Evolutionary conservation across 2,329 filamentous ascomycete genomes (phyloP), one percentile per base, ranked within the genome.

Genomic region (Alternaria novae-zelandiae): DNA sequence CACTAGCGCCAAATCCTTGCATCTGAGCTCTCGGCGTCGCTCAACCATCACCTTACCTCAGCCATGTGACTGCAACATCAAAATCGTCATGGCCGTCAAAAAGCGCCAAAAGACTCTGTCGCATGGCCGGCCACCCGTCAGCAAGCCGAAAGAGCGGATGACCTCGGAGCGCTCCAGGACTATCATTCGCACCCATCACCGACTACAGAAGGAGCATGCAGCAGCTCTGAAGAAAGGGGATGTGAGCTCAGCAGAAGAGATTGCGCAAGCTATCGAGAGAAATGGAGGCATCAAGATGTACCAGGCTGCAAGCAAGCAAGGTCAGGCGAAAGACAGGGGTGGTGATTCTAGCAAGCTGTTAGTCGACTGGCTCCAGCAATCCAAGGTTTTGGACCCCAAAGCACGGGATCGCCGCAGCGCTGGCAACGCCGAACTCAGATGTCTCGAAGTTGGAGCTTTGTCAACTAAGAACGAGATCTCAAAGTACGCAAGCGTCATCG

Each of bases 361-460:
- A 5, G 80, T 90, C 46, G 81, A 88, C 63, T 90, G 88, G 88
- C 79, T 90, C 28, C 72, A 75, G 30, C 72, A 76, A 28, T 63
- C 66, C 30, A 61, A 68, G n/a, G 57, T 78, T 12, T 36, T 79
- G n/a, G 53, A 68, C 21, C 46, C 53, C 7, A 64, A 65, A 56
- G 49, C 25, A 17, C 49, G 59, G 54, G 51, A 50, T n/a, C 54
- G 59, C 32, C 32, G 59, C 36, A 43, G 13, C 63, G 17, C 58
- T 54, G 25, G 49, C 26, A 20, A 54, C 6, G 12, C 54, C 5
- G 45, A 59, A 57, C 79, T 93, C 43, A 87, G 85, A 20, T 88
- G 98, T 82, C 88, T 99, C 7, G 96, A 99, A 80, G 89, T 99
- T 54, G 96, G 96, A 8, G 91, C 94, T 1, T 83, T 99, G 56